Conservation (phyloP, 2,329 filamentous ascomycete species). For the Fusarium mundagurra region DNA sequence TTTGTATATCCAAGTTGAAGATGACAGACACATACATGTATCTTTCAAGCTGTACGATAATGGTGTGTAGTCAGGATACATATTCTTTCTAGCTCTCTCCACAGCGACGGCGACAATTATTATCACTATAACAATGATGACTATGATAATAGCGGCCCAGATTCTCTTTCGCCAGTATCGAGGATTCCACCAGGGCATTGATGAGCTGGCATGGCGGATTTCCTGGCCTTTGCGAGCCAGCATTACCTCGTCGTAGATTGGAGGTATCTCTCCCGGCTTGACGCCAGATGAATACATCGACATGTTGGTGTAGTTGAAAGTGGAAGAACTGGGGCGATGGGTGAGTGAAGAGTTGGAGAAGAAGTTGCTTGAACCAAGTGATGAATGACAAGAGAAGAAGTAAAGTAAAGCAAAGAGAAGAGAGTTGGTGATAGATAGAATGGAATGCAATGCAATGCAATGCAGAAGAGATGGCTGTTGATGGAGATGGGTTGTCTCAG, state of each 20-base stretch:
- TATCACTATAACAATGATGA: constrained; percentile 56
- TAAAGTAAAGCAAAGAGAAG: not conserved
- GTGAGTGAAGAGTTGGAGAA: not conserved
- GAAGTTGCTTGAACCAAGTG: not conserved
- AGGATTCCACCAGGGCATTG: constrained; percentile 57
- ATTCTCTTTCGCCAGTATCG: constrained; percentile 63
- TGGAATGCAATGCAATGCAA: not conserved
- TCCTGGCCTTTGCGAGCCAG: constrained; percentile 30
- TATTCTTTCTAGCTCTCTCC: constrained; percentile 50
- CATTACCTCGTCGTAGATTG: constrained; percentile 44
- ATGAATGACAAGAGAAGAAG: not conserved
- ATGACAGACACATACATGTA: constrained; percentile 53
- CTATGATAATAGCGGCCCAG: constrained; percentile 55
- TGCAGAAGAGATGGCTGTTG: not conserved
- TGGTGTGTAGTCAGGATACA: constrained; percentile 60
- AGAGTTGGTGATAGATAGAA: not conserved
- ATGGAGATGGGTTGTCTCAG: constrained; percentile 11
- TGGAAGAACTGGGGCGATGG: not conserved
- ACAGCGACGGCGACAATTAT: constrained; percentile 60
- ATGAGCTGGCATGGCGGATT: constrained; percentile 37
- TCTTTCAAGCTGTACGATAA: constrained; percentile 60
- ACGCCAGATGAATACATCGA: constrained; percentile 5
- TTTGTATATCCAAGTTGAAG: not conserved
- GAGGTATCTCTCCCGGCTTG: constrained; percentile 40
- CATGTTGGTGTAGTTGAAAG: constrained; percentile 8